A percentile compares a stretch with the other conserved stretches of the same genome.
phyloP scores from a whole-genome alignment of 148 eudicot species.

The Persicaria tinctoria region DNA sequence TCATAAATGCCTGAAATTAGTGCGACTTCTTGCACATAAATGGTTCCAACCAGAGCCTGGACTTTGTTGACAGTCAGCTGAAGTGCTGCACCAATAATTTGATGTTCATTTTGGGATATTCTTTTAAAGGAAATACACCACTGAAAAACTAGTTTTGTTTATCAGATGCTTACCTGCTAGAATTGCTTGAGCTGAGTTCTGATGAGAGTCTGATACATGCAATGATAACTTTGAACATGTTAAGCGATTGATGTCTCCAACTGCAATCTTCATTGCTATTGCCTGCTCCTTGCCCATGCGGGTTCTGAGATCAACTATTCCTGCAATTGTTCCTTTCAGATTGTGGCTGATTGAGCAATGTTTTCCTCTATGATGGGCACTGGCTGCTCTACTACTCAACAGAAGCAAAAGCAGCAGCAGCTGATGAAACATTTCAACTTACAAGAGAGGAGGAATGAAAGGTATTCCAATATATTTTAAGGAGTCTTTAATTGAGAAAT shows the following conservation, averaged over 20 bases:
- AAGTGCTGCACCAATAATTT: background rate
- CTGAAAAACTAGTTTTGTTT: background rate
- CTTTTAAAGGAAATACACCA: background rate
- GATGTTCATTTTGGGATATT: background rate
- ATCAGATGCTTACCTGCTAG: background rate
- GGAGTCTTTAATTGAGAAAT: background rate
- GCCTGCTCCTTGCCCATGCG: conserved; percentile 9
- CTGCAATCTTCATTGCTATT: conserved; percentile 9
- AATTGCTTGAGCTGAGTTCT: conserved; percentile 2
- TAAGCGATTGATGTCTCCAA: conserved; percentile 5
- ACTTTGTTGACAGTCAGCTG: background rate
- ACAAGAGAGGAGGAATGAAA: background rate
- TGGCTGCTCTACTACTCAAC: background rate
- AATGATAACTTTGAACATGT: background rate
- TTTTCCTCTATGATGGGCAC: background rate
- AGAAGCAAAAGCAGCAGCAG: background rate
- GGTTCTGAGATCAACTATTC: background rate
- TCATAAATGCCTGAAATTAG: conserved; percentile 4
- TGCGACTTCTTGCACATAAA: conserved; percentile 5
- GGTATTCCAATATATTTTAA: background rate
- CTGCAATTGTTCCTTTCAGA: background rate
- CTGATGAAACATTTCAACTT: background rate
- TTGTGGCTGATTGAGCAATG: background rate
- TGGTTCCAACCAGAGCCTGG: background rate
- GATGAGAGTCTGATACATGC: conserved; percentile 1